Percentiles rank a stretch among this genome's conserved stretches.
phyloP scores from a whole-genome alignment of 306 rosid genomes.

The Sindora glabra region DNA sequence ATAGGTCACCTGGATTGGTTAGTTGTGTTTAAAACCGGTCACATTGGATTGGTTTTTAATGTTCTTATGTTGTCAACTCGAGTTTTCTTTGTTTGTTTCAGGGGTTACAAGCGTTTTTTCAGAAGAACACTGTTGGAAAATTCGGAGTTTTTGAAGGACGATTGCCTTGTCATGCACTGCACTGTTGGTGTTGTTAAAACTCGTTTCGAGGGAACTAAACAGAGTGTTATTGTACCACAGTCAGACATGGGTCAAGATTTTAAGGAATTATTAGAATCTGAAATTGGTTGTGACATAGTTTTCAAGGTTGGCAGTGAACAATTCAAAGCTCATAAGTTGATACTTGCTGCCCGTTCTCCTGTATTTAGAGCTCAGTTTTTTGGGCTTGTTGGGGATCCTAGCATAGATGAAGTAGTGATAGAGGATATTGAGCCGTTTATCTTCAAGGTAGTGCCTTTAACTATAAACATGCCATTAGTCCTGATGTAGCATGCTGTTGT shows the following conservation, averaged over 20 bases:
- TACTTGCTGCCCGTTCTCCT: constrained; percentile 81
- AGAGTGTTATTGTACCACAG: constrained; percentile 37
- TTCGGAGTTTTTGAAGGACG: constrained; percentile 80
- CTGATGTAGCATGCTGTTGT: neutral
- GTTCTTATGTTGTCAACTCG: neutral
- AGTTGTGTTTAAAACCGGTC: too few relatives aligned
- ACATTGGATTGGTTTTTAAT: neutral
- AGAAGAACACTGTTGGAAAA: constrained; percentile 55
- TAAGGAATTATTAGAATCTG: constrained; percentile 58
- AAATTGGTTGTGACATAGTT: constrained; percentile 69
- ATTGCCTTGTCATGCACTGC: constrained; percentile 80
- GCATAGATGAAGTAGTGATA: constrained; percentile 50
- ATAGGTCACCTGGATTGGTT: too few relatives aligned
- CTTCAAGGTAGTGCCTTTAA: constrained; percentile 57
- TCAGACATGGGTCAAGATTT: constrained; percentile 69
- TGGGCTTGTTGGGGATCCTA: constrained; percentile 68
- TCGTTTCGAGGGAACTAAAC: constrained; percentile 60
- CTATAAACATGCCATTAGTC: neutral
- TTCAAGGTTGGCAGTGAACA: constrained; percentile 66
- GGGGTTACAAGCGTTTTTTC: constrained; percentile 95
- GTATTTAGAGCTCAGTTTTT: constrained; percentile 75
- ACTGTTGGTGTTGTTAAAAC: constrained; percentile 93
- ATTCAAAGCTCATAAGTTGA: constrained; percentile 77
- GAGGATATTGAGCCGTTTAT: constrained; percentile 80
- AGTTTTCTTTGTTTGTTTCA: constrained; percentile 14